phyloP scores from a whole-genome alignment of 2,329 filamentous ascomycete species.

The Apiospora hydei region DNA sequence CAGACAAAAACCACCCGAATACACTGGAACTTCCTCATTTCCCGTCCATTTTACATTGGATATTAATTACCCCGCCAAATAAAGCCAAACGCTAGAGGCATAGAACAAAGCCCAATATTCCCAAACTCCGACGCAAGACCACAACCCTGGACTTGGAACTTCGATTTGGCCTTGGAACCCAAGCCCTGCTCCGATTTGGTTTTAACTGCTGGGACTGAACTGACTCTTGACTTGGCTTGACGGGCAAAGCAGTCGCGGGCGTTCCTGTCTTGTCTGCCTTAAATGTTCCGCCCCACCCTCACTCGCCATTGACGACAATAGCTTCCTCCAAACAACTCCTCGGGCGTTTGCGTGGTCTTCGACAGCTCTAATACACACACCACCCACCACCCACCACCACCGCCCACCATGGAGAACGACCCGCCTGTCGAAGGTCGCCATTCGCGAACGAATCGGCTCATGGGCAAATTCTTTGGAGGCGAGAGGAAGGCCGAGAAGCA shows the following conservation, averaged over 20 bases:
- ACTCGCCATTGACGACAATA: slow-evolving; percentile 15
- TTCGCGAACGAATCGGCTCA: slow-evolving; percentile 55
- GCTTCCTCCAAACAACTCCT: neutral
- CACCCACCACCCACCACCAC: neutral
- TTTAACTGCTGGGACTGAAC: neutral
- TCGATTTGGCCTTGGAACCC: slow-evolving; percentile 4
- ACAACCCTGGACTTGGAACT: neutral
- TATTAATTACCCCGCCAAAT: slow-evolving; percentile 21
- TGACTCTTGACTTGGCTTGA: neutral
- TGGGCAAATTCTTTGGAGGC: slow-evolving; percentile 67
- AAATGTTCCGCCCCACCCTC: slow-evolving; percentile 19
- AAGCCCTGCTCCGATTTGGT: slow-evolving; percentile 1
- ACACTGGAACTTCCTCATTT: slow-evolving; percentile 19
- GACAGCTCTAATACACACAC: slow-evolving; percentile 12
- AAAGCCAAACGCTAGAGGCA: slow-evolving; percentile 7
- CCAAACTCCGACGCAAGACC: slow-evolving; percentile 9
- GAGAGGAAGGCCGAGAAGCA: slow-evolving; percentile 45
- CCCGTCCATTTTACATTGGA: slow-evolving; percentile 1
- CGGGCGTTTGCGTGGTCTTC: neutral
- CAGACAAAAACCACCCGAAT: neutral
- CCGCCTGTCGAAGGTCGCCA: slow-evolving; percentile 37
- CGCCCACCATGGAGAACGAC: slow-evolving; percentile 41
- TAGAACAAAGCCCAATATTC: slow-evolving; percentile 13
- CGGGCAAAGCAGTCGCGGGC: slow-evolving; percentile 11
- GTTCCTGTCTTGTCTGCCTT: slow-evolving; percentile 10